phyloP scores from a whole-genome alignment of 73 alveolate genomes.

The Stentor coeruleus region DNA sequence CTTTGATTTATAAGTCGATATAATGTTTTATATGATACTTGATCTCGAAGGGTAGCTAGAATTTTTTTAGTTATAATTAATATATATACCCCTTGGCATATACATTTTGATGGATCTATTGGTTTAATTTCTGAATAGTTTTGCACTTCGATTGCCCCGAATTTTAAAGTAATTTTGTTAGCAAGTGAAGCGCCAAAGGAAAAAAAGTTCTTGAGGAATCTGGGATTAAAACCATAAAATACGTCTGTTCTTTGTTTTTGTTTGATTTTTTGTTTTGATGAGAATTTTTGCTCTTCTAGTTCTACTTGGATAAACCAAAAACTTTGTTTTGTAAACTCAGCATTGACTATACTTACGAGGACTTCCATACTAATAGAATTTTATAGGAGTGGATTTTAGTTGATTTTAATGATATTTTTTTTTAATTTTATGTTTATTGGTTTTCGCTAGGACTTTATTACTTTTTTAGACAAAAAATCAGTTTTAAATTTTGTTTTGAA shows the following conservation, averaged over 20 bases:
- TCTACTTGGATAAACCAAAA: slow-evolving; percentile 19
- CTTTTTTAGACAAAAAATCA: too few relatives aligned
- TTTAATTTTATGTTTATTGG: too few relatives aligned
- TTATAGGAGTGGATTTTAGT: too few relatives aligned
- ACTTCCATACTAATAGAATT: neutral
- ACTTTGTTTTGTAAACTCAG: slow-evolving; percentile 15
- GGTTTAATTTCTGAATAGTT: neutral
- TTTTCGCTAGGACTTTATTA: too few relatives aligned
- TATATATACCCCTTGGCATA: slow-evolving; percentile 15
- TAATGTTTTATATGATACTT: neutral
- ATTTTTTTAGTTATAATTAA: neutral
- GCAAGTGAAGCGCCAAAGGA: neutral
- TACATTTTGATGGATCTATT: neutral
- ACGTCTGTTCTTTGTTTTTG: slow-evolving; percentile 20
- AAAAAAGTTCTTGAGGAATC: neutral
- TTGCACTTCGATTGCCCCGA: slow-evolving; percentile 14
- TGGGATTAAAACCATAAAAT: neutral
- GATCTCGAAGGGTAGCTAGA: slow-evolving; percentile 8
- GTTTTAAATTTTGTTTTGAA: too few relatives aligned
- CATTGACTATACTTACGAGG: neutral
- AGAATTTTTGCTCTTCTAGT: neutral
- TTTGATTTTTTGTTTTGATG: neutral
- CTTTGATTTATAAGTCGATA: neutral
- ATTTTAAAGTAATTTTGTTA: neutral
- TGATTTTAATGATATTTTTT: too few relatives aligned